A percentile compares a stretch with the other conserved stretches of the same genome.
phyloP scores from a whole-genome alignment of 306 rosid species.

The Phaseolus lunatus region DNA sequence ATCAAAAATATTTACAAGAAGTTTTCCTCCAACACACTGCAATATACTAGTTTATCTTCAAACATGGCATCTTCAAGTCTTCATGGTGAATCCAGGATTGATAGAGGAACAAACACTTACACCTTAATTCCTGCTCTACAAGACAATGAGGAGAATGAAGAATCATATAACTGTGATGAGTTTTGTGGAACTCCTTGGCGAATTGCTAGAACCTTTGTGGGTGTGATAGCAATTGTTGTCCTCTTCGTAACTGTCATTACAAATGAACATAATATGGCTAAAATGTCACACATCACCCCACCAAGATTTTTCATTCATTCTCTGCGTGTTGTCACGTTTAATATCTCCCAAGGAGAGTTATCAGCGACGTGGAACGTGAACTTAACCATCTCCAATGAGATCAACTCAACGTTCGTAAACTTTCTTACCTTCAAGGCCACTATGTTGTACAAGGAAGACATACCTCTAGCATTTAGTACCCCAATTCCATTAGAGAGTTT shows the following conservation, averaged over 20 bases:
- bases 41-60: neutral
- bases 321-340: constrained; percentile 6
- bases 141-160: neutral
- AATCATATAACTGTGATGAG: neutral
- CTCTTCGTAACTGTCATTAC: neutral
- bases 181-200: constrained; percentile 23
- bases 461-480: neutral
- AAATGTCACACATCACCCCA: neutral
- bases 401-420: constrained; percentile 10
- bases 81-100: constrained; percentile 6
- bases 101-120: neutral
- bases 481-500: neutral
- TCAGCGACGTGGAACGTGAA: constrained; percentile 2
- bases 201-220: neutral
- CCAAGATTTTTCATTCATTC: constrained; percentile 27
- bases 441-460: constrained; percentile 1
- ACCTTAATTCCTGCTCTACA: neutral
- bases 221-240: neutral
- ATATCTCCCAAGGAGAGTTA: constrained; percentile 27
- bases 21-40: neutral
- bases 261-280: neutral
- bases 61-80: neutral
- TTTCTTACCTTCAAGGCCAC: neutral
- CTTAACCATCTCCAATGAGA: constrained; percentile 10
- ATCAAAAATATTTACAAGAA: neutral